Percentiles rank a stretch among this genome's conserved stretches.
Conservation (phyloP, 1,284 basidiomycete genomes). For the Boletus sp. region DNA sequence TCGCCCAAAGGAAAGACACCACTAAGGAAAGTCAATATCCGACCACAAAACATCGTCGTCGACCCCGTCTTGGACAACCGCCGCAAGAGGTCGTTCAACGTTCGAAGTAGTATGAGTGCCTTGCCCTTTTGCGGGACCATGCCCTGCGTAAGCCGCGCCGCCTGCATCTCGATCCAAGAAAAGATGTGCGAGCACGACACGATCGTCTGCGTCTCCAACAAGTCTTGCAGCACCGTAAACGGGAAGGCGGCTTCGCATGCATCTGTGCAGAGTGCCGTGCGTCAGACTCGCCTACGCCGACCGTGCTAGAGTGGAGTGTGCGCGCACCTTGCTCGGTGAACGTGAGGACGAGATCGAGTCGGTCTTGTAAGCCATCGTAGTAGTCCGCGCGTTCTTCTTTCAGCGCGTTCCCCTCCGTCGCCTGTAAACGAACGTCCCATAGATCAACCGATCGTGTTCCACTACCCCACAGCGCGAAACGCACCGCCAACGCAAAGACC, state of each 20-base stretch:
- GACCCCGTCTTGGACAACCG: constrained; percentile 80
- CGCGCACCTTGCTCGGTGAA: constrained; percentile 69
- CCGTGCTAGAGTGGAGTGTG: constrained; percentile 24
- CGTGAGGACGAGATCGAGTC: constrained; percentile 66
- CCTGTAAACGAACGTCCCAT: constrained; percentile 35
- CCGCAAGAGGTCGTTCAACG: constrained; percentile 81
- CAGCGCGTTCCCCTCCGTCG: constrained; percentile 56
- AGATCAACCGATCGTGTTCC: not conserved
- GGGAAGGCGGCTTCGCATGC: constrained; percentile 52
- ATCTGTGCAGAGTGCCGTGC: constrained; percentile 33
- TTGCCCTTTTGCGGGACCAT: constrained; percentile 85
- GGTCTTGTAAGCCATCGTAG: constrained; percentile 55
- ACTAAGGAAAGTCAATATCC: constrained; percentile 82
- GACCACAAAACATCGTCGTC: constrained; percentile 81
- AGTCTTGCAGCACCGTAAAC: constrained; percentile 65
- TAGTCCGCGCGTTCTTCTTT: constrained; percentile 49
- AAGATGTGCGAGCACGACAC: constrained; percentile 78
- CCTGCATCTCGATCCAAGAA: constrained; percentile 75
- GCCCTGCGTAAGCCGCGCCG: constrained; percentile 60
- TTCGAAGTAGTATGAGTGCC: constrained; percentile 77
- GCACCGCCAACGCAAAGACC: constrained; percentile 63
- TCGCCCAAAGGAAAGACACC: constrained; percentile 85
- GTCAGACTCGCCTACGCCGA: constrained; percentile 16
- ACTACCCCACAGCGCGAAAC: constrained; percentile 27
- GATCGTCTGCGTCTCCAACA: constrained; percentile 80